Evolutionary conservation across 139 green algal species (phyloP), one percentile per base, ranked within the genome.

Genomic region (Micromonas commoda): DNA sequence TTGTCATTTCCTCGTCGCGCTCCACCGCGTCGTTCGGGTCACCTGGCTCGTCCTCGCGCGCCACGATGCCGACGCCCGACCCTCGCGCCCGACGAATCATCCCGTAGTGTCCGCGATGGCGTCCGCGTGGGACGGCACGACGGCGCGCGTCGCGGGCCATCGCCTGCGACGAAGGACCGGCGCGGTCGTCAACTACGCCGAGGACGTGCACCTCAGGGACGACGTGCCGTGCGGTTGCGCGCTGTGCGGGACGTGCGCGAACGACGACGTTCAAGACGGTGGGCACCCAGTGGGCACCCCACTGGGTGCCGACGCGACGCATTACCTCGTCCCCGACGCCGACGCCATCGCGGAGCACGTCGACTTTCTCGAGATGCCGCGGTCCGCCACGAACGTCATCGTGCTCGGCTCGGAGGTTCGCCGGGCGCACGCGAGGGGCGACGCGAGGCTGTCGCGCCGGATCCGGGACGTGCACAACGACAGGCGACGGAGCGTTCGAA

Each of bases 201-300:
- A 70, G 3, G 35, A 63, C 2, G 37, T 26, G 68, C 61, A 75
- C 35, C 23, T 63, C 5, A 19, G 68, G 0, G 37, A 63, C 20
- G 68, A 75, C 38, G 38, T 75, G 24, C 23, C 68, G 68, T 75
- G 68, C 68, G 68, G 68, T 2, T 75, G 24, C 23, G 21, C 37
- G 23, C 19, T 32, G 68, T 75, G 68, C 37, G 35, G 23, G 2
- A 26, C 9, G n/a, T 39, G 33, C 68, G 68, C 24, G 4, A 33
- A 38, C 13, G 26, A n/a, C 28, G 45, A 35, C 29, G 64, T 29
- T 3, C 3, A 3, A 16, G 32, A 34, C 67, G 67, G 2, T 20
- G n/a, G 13, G 26, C 5, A 26, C 3, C 28, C 26, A 3, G 64
- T 33, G 26, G 26, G 64, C 28, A 38, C n/a, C 26, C 3, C n/a